These are phyloP conservation scores for Eutrema heterophyllum DNA, from an alignment of 345 rosid species.

Conservation along the genomic window DNA sequence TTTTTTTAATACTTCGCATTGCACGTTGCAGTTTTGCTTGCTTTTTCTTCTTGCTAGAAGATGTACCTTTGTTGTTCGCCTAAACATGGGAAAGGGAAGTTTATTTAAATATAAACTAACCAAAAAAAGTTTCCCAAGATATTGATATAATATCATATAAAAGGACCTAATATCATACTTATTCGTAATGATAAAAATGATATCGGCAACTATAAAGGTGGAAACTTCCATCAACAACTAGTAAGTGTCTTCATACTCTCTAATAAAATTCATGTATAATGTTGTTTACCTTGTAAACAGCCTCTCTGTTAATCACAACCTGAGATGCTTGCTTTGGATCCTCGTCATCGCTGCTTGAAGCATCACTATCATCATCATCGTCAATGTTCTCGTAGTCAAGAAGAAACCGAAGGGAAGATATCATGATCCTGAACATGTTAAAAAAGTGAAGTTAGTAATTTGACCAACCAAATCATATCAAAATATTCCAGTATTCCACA, in stretches of 20 bases:
- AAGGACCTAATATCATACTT: background rate
- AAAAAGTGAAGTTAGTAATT: background rate
- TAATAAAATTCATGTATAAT: background rate
- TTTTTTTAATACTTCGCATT: conserved; percentile 66
- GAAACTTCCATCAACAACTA: background rate
- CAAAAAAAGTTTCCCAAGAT: background rate
- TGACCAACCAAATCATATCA: background rate
- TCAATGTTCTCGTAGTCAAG: conserved; percentile 86
- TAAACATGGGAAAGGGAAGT: conserved; percentile 24
- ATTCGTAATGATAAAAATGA: background rate
- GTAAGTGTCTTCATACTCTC: background rate
- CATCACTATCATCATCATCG: conserved; percentile 63
- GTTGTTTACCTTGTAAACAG: conserved; percentile 67
- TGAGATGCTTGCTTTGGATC: conserved; percentile 38
- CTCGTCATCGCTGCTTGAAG: conserved; percentile 72
- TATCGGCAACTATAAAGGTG: background rate
- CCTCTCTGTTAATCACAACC: conserved; percentile 54
- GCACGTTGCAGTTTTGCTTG: conserved; percentile 90
- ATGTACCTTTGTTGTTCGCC: conserved; percentile 82
- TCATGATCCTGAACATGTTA: conserved; percentile 62
- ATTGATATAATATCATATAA: background rate
- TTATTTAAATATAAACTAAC: background rate
- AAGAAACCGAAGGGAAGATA: conserved; percentile 71
- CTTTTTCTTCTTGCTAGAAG: conserved; percentile 92
- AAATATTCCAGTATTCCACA: background rate